These are phyloP conservation scores for Plantago major DNA, from an alignment of 257 asterid species.

Conservation along the genomic window DNA sequence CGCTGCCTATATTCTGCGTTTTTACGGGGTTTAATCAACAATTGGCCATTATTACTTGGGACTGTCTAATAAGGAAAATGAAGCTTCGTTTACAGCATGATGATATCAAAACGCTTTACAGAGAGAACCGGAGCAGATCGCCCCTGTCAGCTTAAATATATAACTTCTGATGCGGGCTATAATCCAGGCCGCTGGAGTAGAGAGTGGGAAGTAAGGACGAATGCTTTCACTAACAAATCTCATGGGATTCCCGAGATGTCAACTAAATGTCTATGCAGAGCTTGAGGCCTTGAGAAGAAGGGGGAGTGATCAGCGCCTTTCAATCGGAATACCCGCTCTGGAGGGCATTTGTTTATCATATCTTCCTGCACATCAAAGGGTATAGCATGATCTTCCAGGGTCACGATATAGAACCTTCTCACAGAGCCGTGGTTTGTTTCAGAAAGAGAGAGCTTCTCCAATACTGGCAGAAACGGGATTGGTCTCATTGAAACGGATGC, in stretches of 20 bases:
- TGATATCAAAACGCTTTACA: no score
- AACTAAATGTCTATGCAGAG: constrained; percentile 66
- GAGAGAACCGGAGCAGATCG: no score
- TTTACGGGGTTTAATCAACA: no score
- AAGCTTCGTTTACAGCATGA: no score
- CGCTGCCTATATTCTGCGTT: no score
- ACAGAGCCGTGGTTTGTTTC: constrained; percentile 73
- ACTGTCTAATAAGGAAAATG: no score
- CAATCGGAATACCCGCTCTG: constrained; percentile 65
- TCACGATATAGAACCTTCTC: constrained; percentile 72
- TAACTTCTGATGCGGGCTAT: no score
- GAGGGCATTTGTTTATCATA: constrained; percentile 63
- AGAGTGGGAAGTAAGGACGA: no score
- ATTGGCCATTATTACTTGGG: no score
- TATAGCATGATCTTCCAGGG: constrained; percentile 85
- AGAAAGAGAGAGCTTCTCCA: constrained; percentile 81
- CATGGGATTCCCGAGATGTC: constrained; percentile 68
- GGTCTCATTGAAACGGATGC: constrained; percentile 97
- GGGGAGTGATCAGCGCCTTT: constrained; percentile 98
- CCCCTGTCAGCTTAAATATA: no score
- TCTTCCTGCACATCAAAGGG: constrained; percentile 64
- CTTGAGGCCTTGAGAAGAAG: constrained; percentile 96
- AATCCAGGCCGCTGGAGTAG: no score
- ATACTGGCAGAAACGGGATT: constrained; percentile 74
- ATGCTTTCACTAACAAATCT: constrained; percentile 8